Percentiles rank a stretch among this genome's conserved stretches.
Evolutionary conservation across 495 filamentous ascomycete genomes (phyloP).

Genomic region (Massariosphaeria phaeospora): DNA sequence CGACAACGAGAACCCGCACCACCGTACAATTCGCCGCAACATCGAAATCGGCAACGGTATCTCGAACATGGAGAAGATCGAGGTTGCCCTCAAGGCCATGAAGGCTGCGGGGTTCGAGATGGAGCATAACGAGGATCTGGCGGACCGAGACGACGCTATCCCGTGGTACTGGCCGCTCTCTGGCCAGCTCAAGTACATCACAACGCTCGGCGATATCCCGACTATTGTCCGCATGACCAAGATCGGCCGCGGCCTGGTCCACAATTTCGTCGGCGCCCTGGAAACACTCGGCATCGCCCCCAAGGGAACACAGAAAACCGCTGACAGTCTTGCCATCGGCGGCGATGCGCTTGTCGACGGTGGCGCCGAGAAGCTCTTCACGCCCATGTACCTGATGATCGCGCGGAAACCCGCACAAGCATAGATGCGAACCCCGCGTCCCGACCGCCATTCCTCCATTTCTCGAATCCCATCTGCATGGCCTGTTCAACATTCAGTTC

Average conservation of each 20-base stretch:
- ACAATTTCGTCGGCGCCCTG: slow-evolving; percentile 72
- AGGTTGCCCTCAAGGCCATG: slow-evolving; percentile 78
- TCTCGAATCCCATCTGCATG: too few species aligned
- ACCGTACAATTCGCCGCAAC: slow-evolving; percentile 85
- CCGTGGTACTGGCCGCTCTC: slow-evolving; percentile 97
- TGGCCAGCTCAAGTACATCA: slow-evolving; percentile 76
- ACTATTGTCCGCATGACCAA: slow-evolving; percentile 90
- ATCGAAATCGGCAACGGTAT: slow-evolving; percentile 98
- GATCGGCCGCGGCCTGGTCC: slow-evolving; percentile 67
- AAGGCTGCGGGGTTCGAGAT: slow-evolving; percentile 85
- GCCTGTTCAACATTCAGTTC: too few species aligned
- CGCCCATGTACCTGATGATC: slow-evolving; percentile 99
- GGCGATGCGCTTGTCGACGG: slow-evolving; percentile 87
- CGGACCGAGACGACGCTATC: slow-evolving; percentile 66
- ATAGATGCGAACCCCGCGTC: too few species aligned
- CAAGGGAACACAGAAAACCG: slow-evolving; percentile 87
- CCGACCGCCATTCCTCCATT: too few species aligned
- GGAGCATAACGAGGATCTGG: slow-evolving; percentile 83
- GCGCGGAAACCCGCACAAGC: slow-evolving; percentile 66
- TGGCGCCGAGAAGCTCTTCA: slow-evolving; percentile 89
- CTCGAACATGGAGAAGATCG: slow-evolving; percentile 93
- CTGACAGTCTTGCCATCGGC: slow-evolving; percentile 76
- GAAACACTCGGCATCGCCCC: slow-evolving; percentile 75
- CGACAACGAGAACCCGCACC: slow-evolving; percentile 80
- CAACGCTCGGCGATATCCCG: slow-evolving; percentile 70